Evolutionary conservation across 768 basidiomycete species (phyloP).

Genomic region (Serendipita sp.): DNA sequence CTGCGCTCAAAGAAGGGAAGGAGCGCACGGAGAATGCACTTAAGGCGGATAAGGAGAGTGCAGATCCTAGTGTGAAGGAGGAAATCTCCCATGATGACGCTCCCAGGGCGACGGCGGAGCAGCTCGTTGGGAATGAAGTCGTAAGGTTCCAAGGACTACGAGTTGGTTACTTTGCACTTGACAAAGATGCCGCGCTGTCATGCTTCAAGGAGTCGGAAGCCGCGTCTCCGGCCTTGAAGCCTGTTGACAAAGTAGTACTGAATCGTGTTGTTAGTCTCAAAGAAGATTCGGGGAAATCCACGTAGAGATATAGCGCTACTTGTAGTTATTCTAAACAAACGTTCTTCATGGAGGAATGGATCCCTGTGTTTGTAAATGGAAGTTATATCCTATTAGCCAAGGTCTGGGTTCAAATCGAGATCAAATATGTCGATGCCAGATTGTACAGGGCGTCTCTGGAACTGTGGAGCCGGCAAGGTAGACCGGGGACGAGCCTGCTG

Average conservation of each 20-base stretch:
- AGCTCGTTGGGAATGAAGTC: constrained; percentile 79
- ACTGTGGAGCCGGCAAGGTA: constrained; percentile 25
- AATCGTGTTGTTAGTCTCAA: constrained; percentile 91
- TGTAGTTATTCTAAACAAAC: constrained; percentile 68
- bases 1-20: constrained; percentile 38
- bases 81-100: constrained; percentile 29
- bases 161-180: constrained; percentile 86
- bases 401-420: constrained; percentile 69
- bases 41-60: constrained; percentile 36
- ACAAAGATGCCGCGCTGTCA: constrained; percentile 62
- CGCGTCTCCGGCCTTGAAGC: constrained; percentile 26
- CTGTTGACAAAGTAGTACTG: constrained; percentile 68
- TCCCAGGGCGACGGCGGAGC: constrained; percentile 57
- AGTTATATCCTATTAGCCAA: constrained; percentile 15
- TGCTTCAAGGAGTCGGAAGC: constrained; percentile 40
- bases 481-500: constrained; percentile 50
- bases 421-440: constrained; percentile 53
- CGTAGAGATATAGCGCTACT: constrained; percentile 9
- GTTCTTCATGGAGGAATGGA: background rate
- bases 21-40: constrained; percentile 44
- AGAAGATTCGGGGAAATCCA: constrained; percentile 70
- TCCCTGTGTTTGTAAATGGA: background rate
- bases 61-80: constrained; percentile 17
- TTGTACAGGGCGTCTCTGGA: constrained; percentile 44
- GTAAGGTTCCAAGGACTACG: constrained; percentile 93